Evolutionary conservation across 2,329 filamentous ascomycete species (phyloP), one percentile per base, ranked within the genome.

Genomic region (Calonectria montana): DNA sequence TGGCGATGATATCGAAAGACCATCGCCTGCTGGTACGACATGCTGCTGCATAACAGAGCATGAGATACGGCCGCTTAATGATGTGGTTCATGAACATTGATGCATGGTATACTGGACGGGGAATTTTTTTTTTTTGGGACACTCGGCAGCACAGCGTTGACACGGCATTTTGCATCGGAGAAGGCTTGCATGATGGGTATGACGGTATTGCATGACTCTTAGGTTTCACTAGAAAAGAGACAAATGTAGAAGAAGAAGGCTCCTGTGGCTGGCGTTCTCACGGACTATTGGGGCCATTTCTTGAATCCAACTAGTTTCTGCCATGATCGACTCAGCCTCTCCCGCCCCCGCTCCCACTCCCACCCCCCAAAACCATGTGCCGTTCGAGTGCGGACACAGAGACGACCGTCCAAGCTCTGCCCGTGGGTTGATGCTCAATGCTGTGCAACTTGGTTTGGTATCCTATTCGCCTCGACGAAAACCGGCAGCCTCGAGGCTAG

Each of bases 171-270:
- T 48, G 41, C 41, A 65, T 43, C 43, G 57, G 57, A 39, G 25
- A 39, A 39, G 48, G 37, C 61, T 65, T 65, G 48, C 67, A 69
- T 65, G 29, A 41, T 50, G 35, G 62, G 45, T 65, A 59, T 23
- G 41, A 65, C 50, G 27, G 41, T 31, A 31, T 59, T 29, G 62
- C 29, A 69, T 59, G 39, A 50, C 23, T 47, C 25, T 45, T 59
- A 10, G 29, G 61, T 59, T 57, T 59, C 63, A 65, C 43, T 4
- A 18, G 15, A 9, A 13, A 37, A 55, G n/a, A 37, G 9, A 55
- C 21, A 29, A 45, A 57, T 57, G 13, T 43, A 61, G 31, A 53
- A 61, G 55, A n/a, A n/a, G n/a, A 61, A 35, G 16, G 50, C 50
- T 29, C 29, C 31, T 55, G 50, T 55, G 50, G 29, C 50, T 55